Conservation (phyloP, 352 stramenopile species). For the Aphanomyces cochlioides region DNA sequence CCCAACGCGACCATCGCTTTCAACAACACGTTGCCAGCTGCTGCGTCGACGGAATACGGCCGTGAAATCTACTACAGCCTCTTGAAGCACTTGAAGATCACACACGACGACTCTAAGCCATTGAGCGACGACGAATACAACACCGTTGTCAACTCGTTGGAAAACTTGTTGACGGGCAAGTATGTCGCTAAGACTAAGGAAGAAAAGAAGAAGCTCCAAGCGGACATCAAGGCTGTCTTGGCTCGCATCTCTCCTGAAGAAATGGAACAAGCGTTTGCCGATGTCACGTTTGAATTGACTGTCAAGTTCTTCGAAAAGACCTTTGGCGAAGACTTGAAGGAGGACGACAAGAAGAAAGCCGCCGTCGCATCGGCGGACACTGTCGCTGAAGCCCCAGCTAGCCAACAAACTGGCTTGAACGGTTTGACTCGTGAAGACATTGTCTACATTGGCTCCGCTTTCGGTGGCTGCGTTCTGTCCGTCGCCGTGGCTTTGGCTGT, state of each 20-base stretch:
- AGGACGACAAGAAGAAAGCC: conserved; percentile 1
- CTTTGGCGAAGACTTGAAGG: neutral
- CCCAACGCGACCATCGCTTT: neutral
- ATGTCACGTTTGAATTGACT: conserved; percentile 19
- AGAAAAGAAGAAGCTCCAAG: conserved; percentile 13
- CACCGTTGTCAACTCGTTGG: neutral
- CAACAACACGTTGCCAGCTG: conserved; percentile 4
- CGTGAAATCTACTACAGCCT: neutral
- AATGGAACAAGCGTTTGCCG: conserved; percentile 12
- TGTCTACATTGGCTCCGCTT: conserved; percentile 9
- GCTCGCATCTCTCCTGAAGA: conserved; percentile 19
- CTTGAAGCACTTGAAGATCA: conserved; percentile 14
- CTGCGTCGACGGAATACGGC: conserved; percentile 8
- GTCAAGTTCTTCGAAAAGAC: conserved; percentile 12
- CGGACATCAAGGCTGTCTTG: neutral
- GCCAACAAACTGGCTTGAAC: neutral
- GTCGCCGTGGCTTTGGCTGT: conserved; percentile 25
- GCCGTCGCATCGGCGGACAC: neutral
- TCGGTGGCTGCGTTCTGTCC: conserved; percentile 18
- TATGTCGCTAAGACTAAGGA: neutral
- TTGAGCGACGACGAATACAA: conserved; percentile 27
- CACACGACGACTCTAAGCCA: conserved; percentile 20
- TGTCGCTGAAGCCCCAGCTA: neutral
- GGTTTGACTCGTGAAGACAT: neutral
- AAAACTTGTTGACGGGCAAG: conserved; percentile 11